Base-by-base conservation (phyloP, 2,329 filamentous ascomycete genomes). In the Fusarium penzigii region DNA sequence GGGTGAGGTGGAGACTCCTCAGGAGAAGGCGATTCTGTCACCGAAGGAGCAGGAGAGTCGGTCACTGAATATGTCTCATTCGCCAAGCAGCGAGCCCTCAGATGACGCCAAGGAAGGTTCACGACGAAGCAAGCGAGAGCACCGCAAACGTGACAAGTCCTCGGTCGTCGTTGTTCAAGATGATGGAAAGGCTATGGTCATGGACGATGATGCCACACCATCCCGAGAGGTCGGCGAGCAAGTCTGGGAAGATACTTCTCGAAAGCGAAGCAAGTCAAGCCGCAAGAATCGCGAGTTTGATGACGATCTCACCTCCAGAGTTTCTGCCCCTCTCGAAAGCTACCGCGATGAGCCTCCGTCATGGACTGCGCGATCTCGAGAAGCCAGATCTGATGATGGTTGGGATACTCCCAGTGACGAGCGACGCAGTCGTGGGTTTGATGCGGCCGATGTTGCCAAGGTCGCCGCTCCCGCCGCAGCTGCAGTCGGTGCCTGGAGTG, bases 1-100 rank as follows among this genome's bases (percentile, higher is more conserved):
- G 42, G 76, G 74, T 11, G 79, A 84, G 56, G 65, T 77, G 11
- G 74, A 77, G 12, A 78, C 74, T 9, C 72, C 74, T 16, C 68
- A 68, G 41, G 65, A 68, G 53, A 57, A 63, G 48, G 57, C 54
- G 40, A 53, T 56, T 1, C 52, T 57, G 16, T 53, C 62, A 11
- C 56, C 64, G 5, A 62, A 64, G 17, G 41, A 48, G 9, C 48
- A 53, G 40, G 44, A 29, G 17, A 17, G 40, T 2, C 53, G 36
- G 6, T 29, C 50, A 11, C 46, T 34, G 6, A 50, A 58, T 17
- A 49, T 47, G 13, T 20, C 49, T 14, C 53, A 52, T 17, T 52
- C 47, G 16, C 49, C 54, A 36, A 59, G 45, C 6, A 65, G 68
- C 34, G 61, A 65, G 47, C 56, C 44, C 9, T 58, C 62, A 4